Evolutionary conservation across 2,329 filamentous ascomycete species (phyloP), one percentile per base, ranked within the genome.

Genomic region (Trichoderma koningii): DNA sequence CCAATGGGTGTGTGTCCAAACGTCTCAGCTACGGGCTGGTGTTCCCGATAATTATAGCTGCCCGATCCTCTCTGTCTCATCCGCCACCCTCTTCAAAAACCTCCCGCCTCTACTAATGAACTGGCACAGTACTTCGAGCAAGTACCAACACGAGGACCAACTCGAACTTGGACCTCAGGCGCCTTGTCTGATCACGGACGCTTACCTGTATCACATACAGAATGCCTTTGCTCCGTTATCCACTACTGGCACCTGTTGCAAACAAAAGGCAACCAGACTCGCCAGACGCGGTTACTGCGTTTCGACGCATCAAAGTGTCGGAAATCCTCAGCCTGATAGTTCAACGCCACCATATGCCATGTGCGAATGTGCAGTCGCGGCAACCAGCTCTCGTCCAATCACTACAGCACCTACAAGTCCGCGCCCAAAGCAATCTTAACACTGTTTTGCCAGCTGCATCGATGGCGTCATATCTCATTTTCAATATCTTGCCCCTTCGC

Each of bases 61-160:
- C 50, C 47, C 59, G 59, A 63, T 63, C 59, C 50, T 55, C 38
- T 44, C 23, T 30, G 59, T 63, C 59, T 63, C 59, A 63, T 38
- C 41, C 48, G 26, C 48, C 26, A 45, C 48, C 48, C 41, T 38
- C 30, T 45, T 34, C 38, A 28, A 34, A 34, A 14, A 38, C 10
- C 34, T 26, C 15, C 38, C 50, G 26, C 50, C 38, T 53, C 59
- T 42, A 55, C 59, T 42, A 55, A 45, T 19, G 26, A n/a, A 17
- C 19, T 15, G 7, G 17, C 50, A 19, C 17, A 38, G 34, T 38
- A 14, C 7, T 38, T 14, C 9, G 30, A 4, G 2, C 10, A 38
- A 38, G 34, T 38, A 38, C 34, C 34, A 38, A 30, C 15, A 52
- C 50, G 14, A 10, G 17, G 7, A 53, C 5, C 45, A 41, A n/a